Base-by-base conservation (phyloP, 352 stramenopile species). In the Peronospora belbahrii region DNA sequence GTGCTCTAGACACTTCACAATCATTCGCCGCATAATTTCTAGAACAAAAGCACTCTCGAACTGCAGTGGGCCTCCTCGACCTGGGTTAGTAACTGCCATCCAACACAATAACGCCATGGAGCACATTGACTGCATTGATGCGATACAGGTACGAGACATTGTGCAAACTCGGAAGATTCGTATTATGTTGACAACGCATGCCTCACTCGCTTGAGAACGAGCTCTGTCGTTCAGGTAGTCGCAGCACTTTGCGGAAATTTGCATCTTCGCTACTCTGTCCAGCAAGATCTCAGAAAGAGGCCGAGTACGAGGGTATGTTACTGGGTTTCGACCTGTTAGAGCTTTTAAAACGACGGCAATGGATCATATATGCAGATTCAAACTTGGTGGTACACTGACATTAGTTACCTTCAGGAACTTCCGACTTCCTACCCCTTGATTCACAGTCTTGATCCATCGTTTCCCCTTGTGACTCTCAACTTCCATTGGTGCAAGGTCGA, bases 11-110 rank as follows among this genome's bases (percentile, higher is more conserved):
- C 86, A 86, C 15, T 85, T 64, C 17, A 64, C 41, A 5, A 94
- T 45, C 22, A 94, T 67, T 5, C 75, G 71, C 6, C 80, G 70
- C 41, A 94, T 70, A 24, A 87, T 88, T 37, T 91, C 82, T 3
- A 94, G 44, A 6, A 67, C 65, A 34, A 72, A 88, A 1, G 58
- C 79, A 9, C 68, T 67, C 41, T 91, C 79, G 7, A 67, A 83
- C 44, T 86, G 75, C 7, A 91, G 50, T 20, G 65, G 62, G 0
- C 73, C 70, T 22, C 72, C 64, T 41, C 64, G 62, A 25, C 65
- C 50, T 2, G 70, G 74, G 10, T 74, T 86, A 20, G 71, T 57
- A 18, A 75, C 39, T 2, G 62, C 41, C 40, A 88, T 66, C 34
- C 88, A 46, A 37, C 69, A 78, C 9, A 70, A 77, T 14, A 91